Base-by-base conservation (phyloP, 306 rosid genomes). In the Glycyrrhiza uralensis region DNA sequence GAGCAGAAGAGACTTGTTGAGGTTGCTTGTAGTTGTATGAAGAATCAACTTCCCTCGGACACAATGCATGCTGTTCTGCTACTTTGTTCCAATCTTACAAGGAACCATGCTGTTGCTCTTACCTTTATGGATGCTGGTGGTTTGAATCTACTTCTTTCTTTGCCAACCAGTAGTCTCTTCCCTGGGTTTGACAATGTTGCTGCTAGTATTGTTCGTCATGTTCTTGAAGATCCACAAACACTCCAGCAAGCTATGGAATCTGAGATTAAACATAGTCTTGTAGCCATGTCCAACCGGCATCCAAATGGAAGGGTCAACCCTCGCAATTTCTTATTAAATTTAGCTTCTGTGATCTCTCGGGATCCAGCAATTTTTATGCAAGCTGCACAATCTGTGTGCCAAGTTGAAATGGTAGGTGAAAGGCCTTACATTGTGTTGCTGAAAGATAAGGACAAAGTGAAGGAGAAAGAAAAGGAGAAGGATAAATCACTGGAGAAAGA, bases 171-270 rank as follows among this genome's bases (percentile, higher is more conserved):
- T 74, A 86, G 97, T 86, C 96, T 95, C 33, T 95, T 95, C 83
- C 91, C 96, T 23, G 99, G 99, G 81, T 95, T 88, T 80, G 99
- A 95, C 75, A 92, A 87, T 83, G 85, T 92, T 79, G 99, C 99
- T 71, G 94, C 97, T 20, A 84, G 93, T 65, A 95, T 95, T 38
- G 86, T 89, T 42, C 97, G 97, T 70, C 97, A 95, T 74, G 91
- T 92, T 74, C 96, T 95, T 81, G 99, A 92, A 79, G 99, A 95
- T 87, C 97, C 99, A n/a, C 99, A 89, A 76, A 95, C 99, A 5
- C 99, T 95, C 52, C 99, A 90, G 90, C 99, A 92, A 80, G 99
- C 99, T 72, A 95, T 95, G 99, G 97, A 95, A 75, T 89, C 96
- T 18, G 97, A 95, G 82, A 95, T 95, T 29, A 87, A 83, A 82